These are phyloP conservation scores for Sarocladiaceae sp. DNA, from an alignment of 2,329 filamentous ascomycete genomes.

Conservation along the genomic window DNA sequence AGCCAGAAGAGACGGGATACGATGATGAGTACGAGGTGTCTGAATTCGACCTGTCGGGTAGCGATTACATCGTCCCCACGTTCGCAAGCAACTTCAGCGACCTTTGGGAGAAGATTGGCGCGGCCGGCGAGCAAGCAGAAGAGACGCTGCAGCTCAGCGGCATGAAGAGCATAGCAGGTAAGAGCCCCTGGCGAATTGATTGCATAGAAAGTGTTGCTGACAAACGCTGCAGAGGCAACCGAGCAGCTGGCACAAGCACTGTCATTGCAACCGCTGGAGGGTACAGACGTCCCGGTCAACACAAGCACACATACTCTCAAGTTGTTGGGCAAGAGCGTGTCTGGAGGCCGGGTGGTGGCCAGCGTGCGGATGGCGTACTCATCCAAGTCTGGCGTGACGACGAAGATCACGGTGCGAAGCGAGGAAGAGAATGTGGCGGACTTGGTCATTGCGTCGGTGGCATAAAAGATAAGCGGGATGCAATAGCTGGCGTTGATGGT, in stretches of 20 bases:
- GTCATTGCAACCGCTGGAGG: constrained; percentile 88
- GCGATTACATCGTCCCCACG: constrained; percentile 88
- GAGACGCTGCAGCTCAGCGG: constrained; percentile 85
- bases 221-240: constrained; percentile 63
- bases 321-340: constrained; percentile 90
- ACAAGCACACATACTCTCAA: constrained; percentile 91
- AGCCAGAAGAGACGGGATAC: constrained; percentile 87
- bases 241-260: constrained; percentile 82
- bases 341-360: constrained; percentile 80
- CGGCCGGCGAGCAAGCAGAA: constrained; percentile 80
- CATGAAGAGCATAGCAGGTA: constrained; percentile 89
- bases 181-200: constrained; percentile 24
- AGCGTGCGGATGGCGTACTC: constrained; percentile 91
- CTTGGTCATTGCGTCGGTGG: constrained; percentile 77
- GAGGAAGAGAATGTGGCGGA: constrained; percentile 89
- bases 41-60: constrained; percentile 82
- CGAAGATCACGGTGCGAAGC: constrained; percentile 86
- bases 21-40: constrained; percentile 98
- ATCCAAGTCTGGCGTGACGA: constrained; percentile 86
- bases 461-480: constrained; percentile 42
- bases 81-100: constrained; percentile 95
- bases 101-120: constrained; percentile 88
- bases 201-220: constrained; percentile 15
- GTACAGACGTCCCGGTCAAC: constrained; percentile 83
- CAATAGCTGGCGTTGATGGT: constrained; percentile 9